These are phyloP conservation scores for Strobilomyces echinocephalus DNA, from an alignment of 768 basidiomycete species.

Conservation along the genomic window DNA sequence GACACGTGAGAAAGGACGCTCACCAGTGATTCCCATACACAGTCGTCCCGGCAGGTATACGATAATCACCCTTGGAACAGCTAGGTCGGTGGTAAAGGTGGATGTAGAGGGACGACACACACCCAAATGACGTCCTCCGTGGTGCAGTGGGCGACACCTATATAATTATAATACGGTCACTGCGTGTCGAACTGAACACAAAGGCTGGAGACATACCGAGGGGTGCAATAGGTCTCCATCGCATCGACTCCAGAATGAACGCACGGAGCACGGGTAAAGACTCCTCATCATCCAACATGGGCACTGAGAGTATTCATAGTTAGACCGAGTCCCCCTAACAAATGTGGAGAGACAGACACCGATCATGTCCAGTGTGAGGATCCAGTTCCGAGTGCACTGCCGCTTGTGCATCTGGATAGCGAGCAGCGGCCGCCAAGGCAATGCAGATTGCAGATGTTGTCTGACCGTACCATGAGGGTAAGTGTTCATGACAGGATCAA, in stretches of 20 bases:
- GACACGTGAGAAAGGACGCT: background rate
- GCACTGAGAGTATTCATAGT: constrained; percentile 22
- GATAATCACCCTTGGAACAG: constrained; percentile 10
- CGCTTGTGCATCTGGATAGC: constrained; percentile 44
- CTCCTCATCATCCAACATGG: constrained; percentile 31
- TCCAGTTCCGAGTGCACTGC: constrained; percentile 53
- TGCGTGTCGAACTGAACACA: background rate
- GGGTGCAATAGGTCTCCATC: constrained; percentile 31
- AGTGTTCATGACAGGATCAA: background rate
- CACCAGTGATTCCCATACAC: constrained; percentile 19
- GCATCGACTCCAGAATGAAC: constrained; percentile 32
- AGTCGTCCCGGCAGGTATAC: constrained; percentile 17
- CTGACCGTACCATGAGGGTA: constrained; percentile 3
- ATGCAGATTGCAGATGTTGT: constrained; percentile 49
- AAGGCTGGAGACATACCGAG: constrained; percentile 13
- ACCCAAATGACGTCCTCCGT: constrained; percentile 19
- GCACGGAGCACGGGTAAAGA: constrained; percentile 30
- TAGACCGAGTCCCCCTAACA: background rate
- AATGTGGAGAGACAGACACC: constrained; percentile 1
- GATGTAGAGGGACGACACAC: background rate
- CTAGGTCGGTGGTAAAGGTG: background rate
- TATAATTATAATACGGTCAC: background rate
- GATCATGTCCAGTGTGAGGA: constrained; percentile 37
- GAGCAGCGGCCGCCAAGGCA: constrained; percentile 44
- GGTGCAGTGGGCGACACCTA: constrained; percentile 12